Percentiles rank a stretch among this genome's conserved stretches.
Conservation (phyloP, 2,329 filamentous ascomycete species). For the Tolypocladium tundrense region DNA sequence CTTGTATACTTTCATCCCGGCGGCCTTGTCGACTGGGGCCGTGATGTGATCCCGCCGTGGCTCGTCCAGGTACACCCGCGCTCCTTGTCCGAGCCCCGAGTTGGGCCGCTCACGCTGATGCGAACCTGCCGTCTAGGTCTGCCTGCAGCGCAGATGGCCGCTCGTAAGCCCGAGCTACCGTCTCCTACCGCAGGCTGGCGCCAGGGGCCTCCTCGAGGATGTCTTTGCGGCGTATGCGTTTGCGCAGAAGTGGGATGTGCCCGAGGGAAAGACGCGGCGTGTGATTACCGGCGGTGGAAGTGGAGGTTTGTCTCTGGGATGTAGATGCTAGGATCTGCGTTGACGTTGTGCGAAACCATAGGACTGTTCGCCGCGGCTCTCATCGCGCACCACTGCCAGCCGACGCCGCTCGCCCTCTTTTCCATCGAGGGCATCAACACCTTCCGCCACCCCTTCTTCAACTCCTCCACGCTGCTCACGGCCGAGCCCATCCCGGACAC, state of each 20-base stretch:
- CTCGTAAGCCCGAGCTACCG: conserved; percentile 24
- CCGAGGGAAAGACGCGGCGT: conserved; percentile 5
- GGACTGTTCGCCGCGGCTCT: conserved; percentile 21
- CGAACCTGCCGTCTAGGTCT: conserved; percentile 10
- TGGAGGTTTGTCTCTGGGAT: conserved; percentile 13
- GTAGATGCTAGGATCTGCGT: accelerated
- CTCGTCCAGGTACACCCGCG: conserved; percentile 17
- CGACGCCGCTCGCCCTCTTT: conserved; percentile 20
- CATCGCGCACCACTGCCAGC: conserved; percentile 17
- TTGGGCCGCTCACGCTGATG: neutral
- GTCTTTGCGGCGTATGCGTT: conserved; percentile 20
- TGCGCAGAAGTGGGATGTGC: conserved; percentile 11
- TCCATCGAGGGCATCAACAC: conserved; percentile 25
- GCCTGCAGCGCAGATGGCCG: conserved; percentile 19
- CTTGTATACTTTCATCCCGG: conserved; percentile 27
- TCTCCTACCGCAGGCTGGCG: conserved; percentile 20
- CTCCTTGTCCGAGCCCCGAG: neutral
- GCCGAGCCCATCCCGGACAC: conserved; percentile 14
- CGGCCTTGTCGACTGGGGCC: conserved; percentile 20
- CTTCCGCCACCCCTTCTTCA: conserved; percentile 24
- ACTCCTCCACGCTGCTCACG: conserved; percentile 18
- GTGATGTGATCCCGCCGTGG: conserved; percentile 22
- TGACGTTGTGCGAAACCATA: conserved; percentile 1
- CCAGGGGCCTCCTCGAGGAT: conserved; percentile 18
- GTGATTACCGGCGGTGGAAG: conserved; percentile 23